Evolutionary conservation across 169 alveolate genomes (phyloP), one percentile per base, ranked within the genome.

Genomic region (Toxoplasma gondii): DNA sequence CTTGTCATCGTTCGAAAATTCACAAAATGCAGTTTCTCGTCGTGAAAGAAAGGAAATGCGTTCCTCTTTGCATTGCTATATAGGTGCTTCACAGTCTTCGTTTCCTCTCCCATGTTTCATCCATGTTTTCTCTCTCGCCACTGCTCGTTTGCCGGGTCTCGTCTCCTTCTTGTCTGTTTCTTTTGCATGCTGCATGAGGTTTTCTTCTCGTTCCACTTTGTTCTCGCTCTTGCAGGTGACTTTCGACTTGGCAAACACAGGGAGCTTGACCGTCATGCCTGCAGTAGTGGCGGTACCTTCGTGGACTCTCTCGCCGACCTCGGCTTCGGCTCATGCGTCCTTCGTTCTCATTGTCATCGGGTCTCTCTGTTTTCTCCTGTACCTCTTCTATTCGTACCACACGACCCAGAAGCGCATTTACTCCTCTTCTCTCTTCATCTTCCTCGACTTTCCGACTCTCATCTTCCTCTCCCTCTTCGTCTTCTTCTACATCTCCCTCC

Each of bases 301-400:
- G 49, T 74, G 84, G 84, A 74, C 84, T 74, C 84, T 74, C 27
- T 34, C 45, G 4, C 39, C 45, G 31, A 74, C 84, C 27, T 36
- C 84, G 84, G 24, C 84, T 41, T 36, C 84, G 41, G 84, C 43
- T 19, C 84, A 34, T n/a, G 49, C 84, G 74, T 64, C 74, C n/a
- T 74, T 74, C n/a, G 84, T 36, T 2, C 43, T 74, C 27, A 7
- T 74, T 16, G 27, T 74, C 45, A 17, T 74, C 10, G 39, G n/a
- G 27, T 74, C 39, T 44, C 39, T 22, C 84, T 36, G 39, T 16
- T 74, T 74, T n/a, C 43, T 74, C 43, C 27, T n/a, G 24, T 74
- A 74, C 44, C 1, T 74, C 84, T 1, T 36, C 39, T 31, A 34
- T 24, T 74, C 84, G 31, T 74, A 34, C 84, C 45, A 7, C 45